Evolutionary conservation across 2,329 filamentous ascomycete species (phyloP).

Genomic region (Delphinella strobiligena): DNA sequence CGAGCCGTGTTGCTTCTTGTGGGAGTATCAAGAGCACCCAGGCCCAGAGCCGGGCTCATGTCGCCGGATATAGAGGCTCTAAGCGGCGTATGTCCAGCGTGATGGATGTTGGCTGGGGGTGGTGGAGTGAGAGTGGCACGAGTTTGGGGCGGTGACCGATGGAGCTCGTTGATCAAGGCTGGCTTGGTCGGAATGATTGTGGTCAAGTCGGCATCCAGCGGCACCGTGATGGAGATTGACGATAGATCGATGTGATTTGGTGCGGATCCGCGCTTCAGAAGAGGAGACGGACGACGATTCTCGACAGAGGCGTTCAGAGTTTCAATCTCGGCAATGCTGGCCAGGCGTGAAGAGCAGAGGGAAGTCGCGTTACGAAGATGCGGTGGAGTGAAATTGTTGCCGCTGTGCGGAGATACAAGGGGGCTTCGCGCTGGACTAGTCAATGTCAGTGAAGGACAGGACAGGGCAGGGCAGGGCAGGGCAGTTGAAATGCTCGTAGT

Average conservation of each 20-base stretch:
- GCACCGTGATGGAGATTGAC: background rate
- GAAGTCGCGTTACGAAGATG: conserved; percentile 8
- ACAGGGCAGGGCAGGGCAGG: background rate
- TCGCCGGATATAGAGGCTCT: conserved; percentile 16
- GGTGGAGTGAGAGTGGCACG: conserved; percentile 17
- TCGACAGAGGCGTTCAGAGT: conserved; percentile 14
- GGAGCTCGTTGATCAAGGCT: conserved; percentile 19
- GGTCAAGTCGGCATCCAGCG: too few species aligned
- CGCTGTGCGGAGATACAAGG: conserved; percentile 17
- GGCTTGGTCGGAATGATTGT: too few species aligned
- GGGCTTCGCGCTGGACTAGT: conserved; percentile 23
- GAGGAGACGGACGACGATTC: conserved; percentile 4
- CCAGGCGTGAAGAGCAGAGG: conserved; percentile 11
- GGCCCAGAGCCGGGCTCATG: conserved; percentile 14
- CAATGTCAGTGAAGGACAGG: conserved; percentile 4
- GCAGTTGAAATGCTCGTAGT: too few species aligned
- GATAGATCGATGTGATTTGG: conserved; percentile 9
- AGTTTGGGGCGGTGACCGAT: conserved; percentile 14
- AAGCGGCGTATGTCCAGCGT: conserved; percentile 24
- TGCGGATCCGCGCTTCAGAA: conserved; percentile 7
- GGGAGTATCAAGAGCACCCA: conserved; percentile 22
- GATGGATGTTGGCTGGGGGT: conserved; percentile 17
- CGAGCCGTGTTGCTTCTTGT: conserved; percentile 23
- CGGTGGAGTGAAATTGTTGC: conserved; percentile 13
- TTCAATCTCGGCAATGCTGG: conserved; percentile 23